Base-by-base conservation (phyloP, 1,284 basidiomycete species). In the Neolentinus lepideus region DNA sequence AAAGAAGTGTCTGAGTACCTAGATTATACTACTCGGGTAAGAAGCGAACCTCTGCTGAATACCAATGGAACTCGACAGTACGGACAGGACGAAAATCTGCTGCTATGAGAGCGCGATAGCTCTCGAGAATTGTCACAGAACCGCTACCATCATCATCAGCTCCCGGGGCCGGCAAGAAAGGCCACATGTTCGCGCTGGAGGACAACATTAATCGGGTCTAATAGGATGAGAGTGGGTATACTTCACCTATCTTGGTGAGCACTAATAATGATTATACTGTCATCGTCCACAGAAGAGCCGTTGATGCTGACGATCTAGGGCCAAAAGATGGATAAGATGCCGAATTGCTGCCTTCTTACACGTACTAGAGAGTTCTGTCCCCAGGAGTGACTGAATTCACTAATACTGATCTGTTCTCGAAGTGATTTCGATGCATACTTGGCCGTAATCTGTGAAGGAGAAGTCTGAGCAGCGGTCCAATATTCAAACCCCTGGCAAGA, bases 31-130 rank as follows among this genome's bases (percentile, higher is more conserved):
- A 25, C 19, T 4, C 16, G 22, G 26, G 6, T 31, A 26, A 12
- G 36, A 36, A 52, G 59, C 66, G 58, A 63, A 84, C 87, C 74
- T 97, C 94, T 51, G 94, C 94, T 54, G 90, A 90, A 69, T 94
- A 98, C 88, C 90, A 99, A 69, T 97, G 94, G 71, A 98, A 96
- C 68, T 98, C 94, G 57, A 98, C 81, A 19, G 90, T 80, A 55
- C 83, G 82, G 48, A 76, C 72, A 22, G 96, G 94, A 21, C 73
- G 79, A 75, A 90, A 98, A 64, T 87, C 82, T 50, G 86, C 78
- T n/a, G 80, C 76, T 60, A 94, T 76, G 57, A 99, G 79, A 1
- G 84, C 88, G 33, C 91, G 84, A 69, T 97, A 93, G 10, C 92
- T 81, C 73, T 96, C 93, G 43, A 99, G 76, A 61, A 96, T 92